Conservation (phyloP, 1,284 basidiomycete genomes). For the Sparassis latifolia region DNA sequence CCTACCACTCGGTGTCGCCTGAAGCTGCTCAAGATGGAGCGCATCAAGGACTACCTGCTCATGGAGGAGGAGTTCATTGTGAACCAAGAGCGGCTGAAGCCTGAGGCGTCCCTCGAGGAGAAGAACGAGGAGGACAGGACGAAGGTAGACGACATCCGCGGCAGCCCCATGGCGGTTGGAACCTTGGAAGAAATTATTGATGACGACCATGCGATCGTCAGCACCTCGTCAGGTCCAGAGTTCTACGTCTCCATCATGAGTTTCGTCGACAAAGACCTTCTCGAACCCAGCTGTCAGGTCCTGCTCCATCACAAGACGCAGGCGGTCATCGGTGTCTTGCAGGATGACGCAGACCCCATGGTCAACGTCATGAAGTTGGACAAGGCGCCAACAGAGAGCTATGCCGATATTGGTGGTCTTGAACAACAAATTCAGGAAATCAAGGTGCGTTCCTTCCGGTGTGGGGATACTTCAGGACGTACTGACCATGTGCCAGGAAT, state of each 20-base stretch:
- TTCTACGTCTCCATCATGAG: slow-evolving; percentile 99
- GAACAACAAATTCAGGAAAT: slow-evolving; percentile 98
- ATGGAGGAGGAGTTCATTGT: slow-evolving; percentile 97
- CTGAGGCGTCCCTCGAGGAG: slow-evolving; percentile 81
- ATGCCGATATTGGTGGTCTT: slow-evolving; percentile 96
- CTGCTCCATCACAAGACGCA: slow-evolving; percentile 96
- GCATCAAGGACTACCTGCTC: slow-evolving; percentile 97
- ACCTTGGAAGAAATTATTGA: slow-evolving; percentile 99
- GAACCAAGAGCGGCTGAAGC: slow-evolving; percentile 90
- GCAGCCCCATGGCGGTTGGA: slow-evolving; percentile 95
- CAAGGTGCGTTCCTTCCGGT: slow-evolving; percentile 52
- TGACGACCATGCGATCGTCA: slow-evolving; percentile 99
- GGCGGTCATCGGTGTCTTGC: slow-evolving; percentile 91
- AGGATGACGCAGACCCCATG: slow-evolving; percentile 96
- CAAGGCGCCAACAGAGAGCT: slow-evolving; percentile 98
- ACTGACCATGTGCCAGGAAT: slow-evolving; percentile 56
- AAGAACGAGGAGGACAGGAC: slow-evolving; percentile 95
- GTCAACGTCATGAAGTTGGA: slow-evolving; percentile 99
- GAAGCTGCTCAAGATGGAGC: slow-evolving; percentile 93
- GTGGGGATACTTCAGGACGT: neutral
- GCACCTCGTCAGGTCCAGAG: slow-evolving; percentile 91
- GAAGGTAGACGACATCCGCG: slow-evolving; percentile 91
- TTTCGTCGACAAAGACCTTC: slow-evolving; percentile 97
- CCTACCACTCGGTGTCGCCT: slow-evolving; percentile 95
- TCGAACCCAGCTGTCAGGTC: slow-evolving; percentile 96